Base-by-base conservation (phyloP, 2,329 filamentous ascomycete species). In the Diaporthe citrichinensis region DNA sequence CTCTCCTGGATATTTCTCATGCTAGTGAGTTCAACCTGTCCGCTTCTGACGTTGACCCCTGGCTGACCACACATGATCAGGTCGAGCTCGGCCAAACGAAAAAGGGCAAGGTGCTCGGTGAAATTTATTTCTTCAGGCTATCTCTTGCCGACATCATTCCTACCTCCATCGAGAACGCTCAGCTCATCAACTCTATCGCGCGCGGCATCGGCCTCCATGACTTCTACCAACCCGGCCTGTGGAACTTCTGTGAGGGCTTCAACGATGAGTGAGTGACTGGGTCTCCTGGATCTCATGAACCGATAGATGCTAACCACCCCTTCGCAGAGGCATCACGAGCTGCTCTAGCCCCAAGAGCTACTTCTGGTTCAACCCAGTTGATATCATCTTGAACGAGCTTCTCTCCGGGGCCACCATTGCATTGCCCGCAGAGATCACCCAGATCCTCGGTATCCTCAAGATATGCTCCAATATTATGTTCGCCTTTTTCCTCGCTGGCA, bases 171-270 rank as follows among this genome's bases (percentile, higher is more conserved):
- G 93, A 93, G 57, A 93, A 95, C 82, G 91, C 92, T 14, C 85
- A 89, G 34, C 88, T 98, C 61, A 93, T 98, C 84, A 98, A 98
- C 86, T 95, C 92, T 61, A 95, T 98, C 78, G 95, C 95, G 5
- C 92, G 94, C 71, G 94, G 93, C 31, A 88, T 98, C 72, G 96
- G 96, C 41, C 88, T 98, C 67, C 95, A 98, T 83, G 96, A 98
- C 84, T 98, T 98, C 85, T 98, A 98, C 84, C 94, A 95, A 80
- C 94, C 98, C 39, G 96, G 96, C 8, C 86, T 98, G 55, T 98
- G 96, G 96, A 93, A 92, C 76, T 98, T 94, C 83, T 98, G 96
- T 84, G 94, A 98, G 83, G 96, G 96, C 28, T 97, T 96, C 84
- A 87, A 91, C 74, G 88, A 90, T 79, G 88, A 93, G 84, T 90